Evolutionary conservation across 1,139 yeast species (phyloP).

Genomic region (Chernovozyma sophiae-reginae): DNA sequence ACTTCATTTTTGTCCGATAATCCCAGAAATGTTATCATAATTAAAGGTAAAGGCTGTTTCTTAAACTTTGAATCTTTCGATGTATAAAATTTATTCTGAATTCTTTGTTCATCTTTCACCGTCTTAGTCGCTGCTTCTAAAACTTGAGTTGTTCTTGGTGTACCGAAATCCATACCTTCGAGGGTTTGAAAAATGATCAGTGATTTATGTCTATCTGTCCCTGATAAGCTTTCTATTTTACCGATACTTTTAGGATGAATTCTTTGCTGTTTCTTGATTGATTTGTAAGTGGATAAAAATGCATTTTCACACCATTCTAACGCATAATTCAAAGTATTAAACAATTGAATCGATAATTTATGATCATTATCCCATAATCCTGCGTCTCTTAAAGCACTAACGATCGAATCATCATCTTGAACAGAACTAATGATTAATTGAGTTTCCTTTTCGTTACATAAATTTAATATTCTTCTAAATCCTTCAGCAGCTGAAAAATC

Average conservation of each 20-base stretch:
- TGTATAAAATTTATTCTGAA: constrained; percentile 27
- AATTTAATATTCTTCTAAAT: constrained; percentile 78
- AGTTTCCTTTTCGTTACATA: constrained; percentile 65
- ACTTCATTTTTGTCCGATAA: constrained; percentile 55
- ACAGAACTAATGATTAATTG: constrained; percentile 79
- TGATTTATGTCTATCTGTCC: neutral
- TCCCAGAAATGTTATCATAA: constrained; percentile 69
- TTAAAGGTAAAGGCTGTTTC: constrained; percentile 63
- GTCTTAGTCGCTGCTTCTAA: constrained; percentile 60
- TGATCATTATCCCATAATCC: constrained; percentile 57
- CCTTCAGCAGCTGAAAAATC: constrained; percentile 98
- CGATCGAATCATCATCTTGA: constrained; percentile 54
- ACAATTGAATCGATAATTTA: constrained; percentile 51
- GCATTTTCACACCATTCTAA: constrained; percentile 96
- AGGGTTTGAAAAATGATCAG: constrained; percentile 5
- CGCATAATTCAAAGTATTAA: constrained; percentile 77
- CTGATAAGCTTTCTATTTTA: neutral
- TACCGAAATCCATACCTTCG: constrained; percentile 30
- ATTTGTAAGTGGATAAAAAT: constrained; percentile 64
- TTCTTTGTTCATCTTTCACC: constrained; percentile 38
- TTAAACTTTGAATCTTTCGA: constrained; percentile 28
- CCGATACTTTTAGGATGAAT: constrained; percentile 1
- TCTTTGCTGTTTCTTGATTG: constrained; percentile 17
- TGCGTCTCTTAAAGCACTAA: constrained; percentile 63
- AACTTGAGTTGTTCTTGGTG: constrained; percentile 63